These are phyloP conservation scores for Vicia faba DNA, from an alignment of 306 rosid genomes.

Conservation along the genomic window DNA sequence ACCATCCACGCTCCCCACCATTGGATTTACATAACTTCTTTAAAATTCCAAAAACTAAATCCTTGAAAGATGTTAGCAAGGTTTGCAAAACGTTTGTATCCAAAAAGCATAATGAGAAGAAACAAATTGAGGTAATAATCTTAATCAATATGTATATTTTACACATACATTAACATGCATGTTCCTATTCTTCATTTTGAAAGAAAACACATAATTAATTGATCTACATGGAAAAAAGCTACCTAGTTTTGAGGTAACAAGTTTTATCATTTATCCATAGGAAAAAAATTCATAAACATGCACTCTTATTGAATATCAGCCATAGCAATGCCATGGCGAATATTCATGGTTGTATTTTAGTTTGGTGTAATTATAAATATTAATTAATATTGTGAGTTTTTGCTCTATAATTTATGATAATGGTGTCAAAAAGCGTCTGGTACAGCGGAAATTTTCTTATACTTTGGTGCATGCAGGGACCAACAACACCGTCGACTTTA, in stretches of 20 bases:
- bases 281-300: neutral
- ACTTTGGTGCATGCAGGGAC: constrained; percentile 21
- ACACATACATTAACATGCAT: constrained; percentile 2
- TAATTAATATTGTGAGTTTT: too few relatives aligned
- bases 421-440: too few relatives aligned
- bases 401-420: too few relatives aligned
- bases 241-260: constrained; percentile 2
- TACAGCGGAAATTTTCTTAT: too few relatives aligned
- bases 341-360: too few relatives aligned
- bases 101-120: constrained; percentile 35
- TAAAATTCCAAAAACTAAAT: constrained; percentile 47
- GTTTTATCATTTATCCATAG: neutral
- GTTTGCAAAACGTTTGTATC: constrained; percentile 48
- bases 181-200: constrained; percentile 10
- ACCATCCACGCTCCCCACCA: constrained; percentile 48
- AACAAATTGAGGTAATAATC: constrained; percentile 35
- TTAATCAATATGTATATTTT: neutral
- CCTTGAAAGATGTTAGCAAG: constrained; percentile 65
- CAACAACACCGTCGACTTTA: constrained; percentile 37
- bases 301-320: too few relatives aligned
- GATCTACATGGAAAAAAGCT: neutral
- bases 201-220: neutral
- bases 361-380: too few relatives aligned
- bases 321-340: too few relatives aligned
- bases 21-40: constrained; percentile 56